Conservation (phyloP, 2,329 filamentous ascomycete genomes). For the Parastagonospora nodorum region DNA sequence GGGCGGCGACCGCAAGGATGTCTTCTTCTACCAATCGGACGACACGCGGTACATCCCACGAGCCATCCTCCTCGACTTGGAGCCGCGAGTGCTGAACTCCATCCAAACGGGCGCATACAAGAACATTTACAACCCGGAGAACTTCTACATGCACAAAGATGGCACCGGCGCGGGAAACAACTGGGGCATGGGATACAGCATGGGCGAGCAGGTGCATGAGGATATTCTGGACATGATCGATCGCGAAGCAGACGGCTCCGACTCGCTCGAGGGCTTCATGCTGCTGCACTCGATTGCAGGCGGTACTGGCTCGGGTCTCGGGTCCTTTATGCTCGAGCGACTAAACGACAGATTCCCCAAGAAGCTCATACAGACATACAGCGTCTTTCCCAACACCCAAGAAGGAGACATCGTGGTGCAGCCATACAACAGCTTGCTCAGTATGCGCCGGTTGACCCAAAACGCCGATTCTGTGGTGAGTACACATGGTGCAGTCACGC, state of each 20-base stretch:
- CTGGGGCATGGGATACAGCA: conserved; percentile 96
- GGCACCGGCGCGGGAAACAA: conserved; percentile 96
- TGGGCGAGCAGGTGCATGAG: conserved; percentile 88
- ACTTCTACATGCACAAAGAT: conserved; percentile 95
- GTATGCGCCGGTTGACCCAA: conserved; percentile 88
- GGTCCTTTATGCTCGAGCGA: conserved; percentile 90
- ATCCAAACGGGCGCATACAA: conserved; percentile 94
- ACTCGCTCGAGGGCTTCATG: conserved; percentile 99
- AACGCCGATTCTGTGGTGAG: conserved; percentile 91
- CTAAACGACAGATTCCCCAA: conserved; percentile 98
- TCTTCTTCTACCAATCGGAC: conserved; percentile 99
- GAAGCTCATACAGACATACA: conserved; percentile 99
- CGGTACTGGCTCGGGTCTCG: conserved; percentile 93
- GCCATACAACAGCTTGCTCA: conserved; percentile 94
- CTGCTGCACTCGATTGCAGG: conserved; percentile 97
- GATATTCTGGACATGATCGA: conserved; percentile 99
- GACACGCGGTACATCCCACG: conserved; percentile 97
- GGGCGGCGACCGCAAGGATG: conserved; percentile 96
- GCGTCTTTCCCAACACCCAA: conserved; percentile 93
- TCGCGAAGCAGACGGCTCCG: conserved; percentile 94
- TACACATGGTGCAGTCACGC: conserved; percentile 2
- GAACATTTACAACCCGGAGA: conserved; percentile 99
- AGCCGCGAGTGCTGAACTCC: conserved; percentile 87
- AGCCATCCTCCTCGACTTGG: conserved; percentile 92
- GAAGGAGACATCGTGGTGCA: conserved; percentile 94